Evolutionary conservation across 768 basidiomycete genomes (phyloP), one percentile per base, ranked within the genome.

Genomic region (Leccinum truebloodii): DNA sequence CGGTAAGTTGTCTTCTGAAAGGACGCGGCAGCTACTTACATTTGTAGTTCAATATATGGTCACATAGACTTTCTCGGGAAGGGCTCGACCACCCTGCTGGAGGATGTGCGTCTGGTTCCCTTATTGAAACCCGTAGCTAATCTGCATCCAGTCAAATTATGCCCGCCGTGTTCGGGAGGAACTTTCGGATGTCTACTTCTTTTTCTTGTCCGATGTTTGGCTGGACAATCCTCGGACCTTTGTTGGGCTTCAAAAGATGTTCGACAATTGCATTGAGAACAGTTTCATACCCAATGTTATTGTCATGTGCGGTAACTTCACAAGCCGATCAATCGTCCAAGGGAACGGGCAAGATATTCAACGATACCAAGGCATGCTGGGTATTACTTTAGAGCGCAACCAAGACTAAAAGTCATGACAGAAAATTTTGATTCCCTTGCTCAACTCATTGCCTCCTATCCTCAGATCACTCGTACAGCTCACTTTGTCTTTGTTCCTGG

Each of bases 31-130:
- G 14, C 4, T 52, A 37, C 51, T 73, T 55, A 68, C 59, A 46
- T 39, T 53, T 48, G 10, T 69, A 95, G 94, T 64, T 93, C 90
- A 44, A 88, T 98, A 65, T 97, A 92, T 70, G 97, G 95, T 0
- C 97, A 98, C 70, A 88, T 98, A 32, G 97, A 99, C 73, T 97
- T 98, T 69, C 82, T 98, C 12, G 97, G 97, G n/a, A 87, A 90
- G 67, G 97, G 97, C 2, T 86, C 92, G 4, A 90, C 95, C 2
- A 94, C 95, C 2, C 75, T 94, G 22, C 76, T 90, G 6, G 95
- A 98, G 78, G 97, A 98, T 73, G 96, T 95, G 67, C 57, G 86
- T 74, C 50, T 52, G 13, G 54, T 22, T 26, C 46, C 3, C 39
- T 37, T 24, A 12, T 58, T 13, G n/a, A 28, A 3, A 44, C 22